A percentile compares a stretch with the other conserved stretches of the same genome.
Conservation (phyloP, 202 grass and related monocot species). For the Zoysia matrella region DNA sequence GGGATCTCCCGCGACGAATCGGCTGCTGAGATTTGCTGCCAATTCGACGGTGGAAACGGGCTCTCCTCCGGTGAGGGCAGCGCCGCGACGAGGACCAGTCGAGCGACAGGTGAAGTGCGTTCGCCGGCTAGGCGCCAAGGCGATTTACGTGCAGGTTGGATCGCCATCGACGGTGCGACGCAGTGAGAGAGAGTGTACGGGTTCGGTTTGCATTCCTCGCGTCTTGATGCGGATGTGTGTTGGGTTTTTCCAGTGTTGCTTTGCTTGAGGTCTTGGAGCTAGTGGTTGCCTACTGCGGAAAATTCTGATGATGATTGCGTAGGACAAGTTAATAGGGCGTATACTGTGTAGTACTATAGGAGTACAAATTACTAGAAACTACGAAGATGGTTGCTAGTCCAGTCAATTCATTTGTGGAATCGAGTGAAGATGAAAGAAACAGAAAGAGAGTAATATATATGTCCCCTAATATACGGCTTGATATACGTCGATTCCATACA, state of each 20-base stretch:
- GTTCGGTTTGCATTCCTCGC: conserved; percentile 19
- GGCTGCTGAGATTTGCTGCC: background rate
- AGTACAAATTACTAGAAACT: too few relatives aligned
- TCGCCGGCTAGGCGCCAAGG: too few relatives aligned
- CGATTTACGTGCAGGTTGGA: conserved; percentile 26
- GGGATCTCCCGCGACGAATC: conserved; percentile 16
- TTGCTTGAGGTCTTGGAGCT: background rate
- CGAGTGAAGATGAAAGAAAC: conserved; percentile 23
- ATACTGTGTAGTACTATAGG: too few relatives aligned
- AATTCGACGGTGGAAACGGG: conserved; percentile 43
- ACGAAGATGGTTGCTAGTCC: too few relatives aligned
- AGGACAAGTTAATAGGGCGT: background rate
- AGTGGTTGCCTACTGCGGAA: background rate
- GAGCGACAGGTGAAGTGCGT: conserved; percentile 26
- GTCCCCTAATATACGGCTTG: background rate
- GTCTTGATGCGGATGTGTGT: conserved; percentile 13
- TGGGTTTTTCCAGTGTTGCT: background rate
- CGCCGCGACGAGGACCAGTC: conserved; percentile 23
- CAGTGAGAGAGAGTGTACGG: background rate
- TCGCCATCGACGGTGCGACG: background rate
- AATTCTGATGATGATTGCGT: background rate
- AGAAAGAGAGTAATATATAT: background rate
- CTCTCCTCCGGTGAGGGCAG: background rate
- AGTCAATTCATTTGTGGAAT: background rate
- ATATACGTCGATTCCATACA: background rate